Evolutionary conservation across 2,329 filamentous ascomycete genomes (phyloP).

Genomic region (Neopestalotiopsis clavispora): DNA sequence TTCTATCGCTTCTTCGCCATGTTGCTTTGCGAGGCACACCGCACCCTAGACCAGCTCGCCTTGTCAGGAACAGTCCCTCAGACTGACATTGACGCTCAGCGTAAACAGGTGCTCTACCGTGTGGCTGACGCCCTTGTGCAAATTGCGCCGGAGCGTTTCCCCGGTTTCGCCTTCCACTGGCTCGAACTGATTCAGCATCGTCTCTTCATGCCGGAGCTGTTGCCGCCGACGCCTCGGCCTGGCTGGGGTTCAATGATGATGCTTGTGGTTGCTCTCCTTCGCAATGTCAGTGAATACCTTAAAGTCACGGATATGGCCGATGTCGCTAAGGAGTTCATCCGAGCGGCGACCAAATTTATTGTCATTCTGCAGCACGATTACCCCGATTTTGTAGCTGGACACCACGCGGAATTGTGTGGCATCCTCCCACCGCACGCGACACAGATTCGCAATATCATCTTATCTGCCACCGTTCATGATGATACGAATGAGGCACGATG

Average conservation of each 20-base stretch:
- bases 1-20: slow-evolving; percentile 90
- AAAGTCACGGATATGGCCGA: slow-evolving; percentile 73
- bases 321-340: slow-evolving; percentile 82
- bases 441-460: slow-evolving; percentile 86
- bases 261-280: slow-evolving; percentile 73
- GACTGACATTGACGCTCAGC: slow-evolving; percentile 56
- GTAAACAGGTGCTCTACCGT: slow-evolving; percentile 71
- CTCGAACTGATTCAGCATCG: slow-evolving; percentile 82
- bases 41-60: slow-evolving; percentile 49
- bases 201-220: slow-evolving; percentile 78
- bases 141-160: slow-evolving; percentile 77
- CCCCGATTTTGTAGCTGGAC: slow-evolving; percentile 88
- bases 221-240: slow-evolving; percentile 68
- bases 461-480: slow-evolving; percentile 74
- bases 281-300: slow-evolving; percentile 78
- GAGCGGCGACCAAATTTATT: slow-evolving; percentile 80
- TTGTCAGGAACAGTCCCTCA: slow-evolving; percentile 1
- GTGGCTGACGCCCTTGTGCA: slow-evolving; percentile 74
- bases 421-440: slow-evolving; percentile 82
- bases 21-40: slow-evolving; percentile 76
- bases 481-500: slow-evolving; percentile 77
- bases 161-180: slow-evolving; percentile 87
- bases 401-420: slow-evolving; percentile 82
- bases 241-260: slow-evolving; percentile 81
- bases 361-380: slow-evolving; percentile 92